Evolutionary conservation across 2,329 filamentous ascomycete species (phyloP).

Genomic region (Xylaria polymorpha): DNA sequence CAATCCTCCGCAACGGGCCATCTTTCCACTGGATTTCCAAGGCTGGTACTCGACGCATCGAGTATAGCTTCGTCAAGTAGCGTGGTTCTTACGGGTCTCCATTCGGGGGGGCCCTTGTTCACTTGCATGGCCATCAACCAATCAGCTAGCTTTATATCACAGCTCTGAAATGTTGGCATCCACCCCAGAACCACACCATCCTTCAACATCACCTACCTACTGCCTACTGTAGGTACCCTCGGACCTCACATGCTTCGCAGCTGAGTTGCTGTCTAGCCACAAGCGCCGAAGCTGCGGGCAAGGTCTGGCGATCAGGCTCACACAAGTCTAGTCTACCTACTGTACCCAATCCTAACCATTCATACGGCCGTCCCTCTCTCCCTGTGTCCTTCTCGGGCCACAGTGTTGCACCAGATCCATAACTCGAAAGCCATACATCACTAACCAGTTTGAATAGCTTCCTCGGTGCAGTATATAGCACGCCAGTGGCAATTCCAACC

Average conservation of each 20-base stretch:
- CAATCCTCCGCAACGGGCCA: conserved; percentile 14
- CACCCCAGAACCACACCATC: conserved; percentile 30
- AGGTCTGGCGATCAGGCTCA: not conserved
- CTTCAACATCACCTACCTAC: conserved; percentile 10
- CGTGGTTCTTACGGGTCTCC: conserved; percentile 6
- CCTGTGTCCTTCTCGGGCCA: not conserved
- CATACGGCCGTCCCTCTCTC: not conserved
- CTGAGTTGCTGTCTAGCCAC: not conserved
- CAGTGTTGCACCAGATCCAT: not conserved
- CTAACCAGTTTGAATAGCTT: not conserved
- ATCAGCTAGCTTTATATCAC: conserved; percentile 18
- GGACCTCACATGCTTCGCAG: conserved; percentile 18
- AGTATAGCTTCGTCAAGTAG: conserved; percentile 17
- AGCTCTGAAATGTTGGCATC: conserved; percentile 28
- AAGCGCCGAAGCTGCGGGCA: not conserved
- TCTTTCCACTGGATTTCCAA: conserved; percentile 10
- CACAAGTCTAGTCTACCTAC: no score
- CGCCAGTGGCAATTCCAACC: not conserved
- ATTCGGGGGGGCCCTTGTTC: conserved; percentile 11
- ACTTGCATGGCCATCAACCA: conserved; percentile 5
- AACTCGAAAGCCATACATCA: not conserved
- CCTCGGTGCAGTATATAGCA: not conserved
- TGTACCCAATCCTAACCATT: not conserved
- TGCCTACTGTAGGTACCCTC: conserved; percentile 4
- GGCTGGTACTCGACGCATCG: conserved; percentile 7